phyloP scores from a whole-genome alignment of 2,329 filamentous ascomycete genomes.

The Lecanicillium sp. region DNA sequence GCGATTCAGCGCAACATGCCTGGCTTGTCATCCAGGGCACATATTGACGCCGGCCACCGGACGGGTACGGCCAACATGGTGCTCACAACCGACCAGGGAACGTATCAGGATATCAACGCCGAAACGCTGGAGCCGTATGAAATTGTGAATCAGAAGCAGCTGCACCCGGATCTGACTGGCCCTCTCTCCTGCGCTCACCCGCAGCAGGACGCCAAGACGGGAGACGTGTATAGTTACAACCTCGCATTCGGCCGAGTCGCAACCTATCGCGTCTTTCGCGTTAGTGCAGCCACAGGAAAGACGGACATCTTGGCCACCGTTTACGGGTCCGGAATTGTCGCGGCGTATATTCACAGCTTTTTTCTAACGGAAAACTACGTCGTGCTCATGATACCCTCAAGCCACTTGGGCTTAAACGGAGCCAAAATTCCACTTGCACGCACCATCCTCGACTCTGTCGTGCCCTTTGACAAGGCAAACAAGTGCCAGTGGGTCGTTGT shows the following conservation, averaged over 20 bases:
- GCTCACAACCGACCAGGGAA: conserved; percentile 35
- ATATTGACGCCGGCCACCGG: conserved; percentile 18
- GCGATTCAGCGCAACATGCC: conserved; percentile 46
- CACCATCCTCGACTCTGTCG: conserved; percentile 58
- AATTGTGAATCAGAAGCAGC: conserved; percentile 40
- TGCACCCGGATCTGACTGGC: conserved; percentile 61
- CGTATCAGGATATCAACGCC: conserved; percentile 53
- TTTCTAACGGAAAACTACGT: conserved; percentile 60
- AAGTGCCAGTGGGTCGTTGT: conserved; percentile 61
- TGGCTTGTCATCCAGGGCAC: background rate
- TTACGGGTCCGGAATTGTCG: conserved; percentile 19
- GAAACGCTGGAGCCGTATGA: conserved; percentile 61
- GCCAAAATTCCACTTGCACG: conserved; percentile 48
- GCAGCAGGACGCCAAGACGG: conserved; percentile 56
- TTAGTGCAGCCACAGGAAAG: conserved; percentile 50
- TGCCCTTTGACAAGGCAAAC: conserved; percentile 44
- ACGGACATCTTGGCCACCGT: conserved; percentile 62
- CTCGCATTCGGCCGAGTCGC: conserved; percentile 45
- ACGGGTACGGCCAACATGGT: background rate
- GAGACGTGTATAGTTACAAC: conserved; percentile 70
- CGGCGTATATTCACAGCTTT: conserved; percentile 67
- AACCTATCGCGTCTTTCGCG: conserved; percentile 58
- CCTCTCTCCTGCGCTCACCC: conserved; percentile 58
- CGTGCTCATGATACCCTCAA: conserved; percentile 60
- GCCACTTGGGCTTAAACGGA: conserved; percentile 46